These are phyloP conservation scores for Fusarium pseudocircinatum DNA, from an alignment of 2,329 filamentous ascomycete species.

Conservation along the genomic window DNA sequence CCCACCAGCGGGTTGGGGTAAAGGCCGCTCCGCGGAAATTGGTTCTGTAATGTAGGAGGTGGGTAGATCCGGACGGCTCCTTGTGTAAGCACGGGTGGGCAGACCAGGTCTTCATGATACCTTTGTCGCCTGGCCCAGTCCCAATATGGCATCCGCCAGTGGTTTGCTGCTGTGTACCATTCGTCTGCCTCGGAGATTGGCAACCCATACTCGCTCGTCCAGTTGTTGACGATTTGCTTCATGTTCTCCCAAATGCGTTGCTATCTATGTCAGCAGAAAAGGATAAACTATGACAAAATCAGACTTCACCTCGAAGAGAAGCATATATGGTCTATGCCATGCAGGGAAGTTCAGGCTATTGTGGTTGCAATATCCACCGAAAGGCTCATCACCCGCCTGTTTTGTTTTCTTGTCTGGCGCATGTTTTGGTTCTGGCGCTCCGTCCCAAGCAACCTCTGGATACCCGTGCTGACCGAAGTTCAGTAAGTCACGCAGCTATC, in stretches of 20 bases:
- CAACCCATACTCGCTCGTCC: fast-evolving
- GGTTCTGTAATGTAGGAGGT: neutral
- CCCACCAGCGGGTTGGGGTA: neutral
- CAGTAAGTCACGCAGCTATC: neutral
- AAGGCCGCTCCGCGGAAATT: neutral
- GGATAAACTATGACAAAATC: no score
- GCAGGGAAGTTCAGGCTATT: slow-evolving; percentile 21
- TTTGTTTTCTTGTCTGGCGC: fast-evolving
- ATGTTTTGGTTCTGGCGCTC: neutral
- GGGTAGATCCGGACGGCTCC: neutral
- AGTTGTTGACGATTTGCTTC: neutral
- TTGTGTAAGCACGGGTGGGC: neutral
- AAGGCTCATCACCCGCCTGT: slow-evolving; percentile 1
- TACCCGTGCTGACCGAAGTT: slow-evolving; percentile 5
- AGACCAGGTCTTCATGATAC: neutral
- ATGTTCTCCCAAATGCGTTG: slow-evolving; percentile 10
- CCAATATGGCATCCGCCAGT: slow-evolving; percentile 1
- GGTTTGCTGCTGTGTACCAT: neutral
- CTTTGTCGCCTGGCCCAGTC: neutral
- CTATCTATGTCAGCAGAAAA: neutral
- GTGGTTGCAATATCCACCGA: slow-evolving; percentile 17
- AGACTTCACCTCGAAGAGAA: slow-evolving; percentile 6
- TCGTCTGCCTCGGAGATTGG: neutral
- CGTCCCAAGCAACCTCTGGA: slow-evolving; percentile 14
- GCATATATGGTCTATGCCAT: slow-evolving; percentile 28